These are phyloP conservation scores for Astraeus odoratus DNA, from an alignment of 768 basidiomycete genomes.

Conservation along the genomic window DNA sequence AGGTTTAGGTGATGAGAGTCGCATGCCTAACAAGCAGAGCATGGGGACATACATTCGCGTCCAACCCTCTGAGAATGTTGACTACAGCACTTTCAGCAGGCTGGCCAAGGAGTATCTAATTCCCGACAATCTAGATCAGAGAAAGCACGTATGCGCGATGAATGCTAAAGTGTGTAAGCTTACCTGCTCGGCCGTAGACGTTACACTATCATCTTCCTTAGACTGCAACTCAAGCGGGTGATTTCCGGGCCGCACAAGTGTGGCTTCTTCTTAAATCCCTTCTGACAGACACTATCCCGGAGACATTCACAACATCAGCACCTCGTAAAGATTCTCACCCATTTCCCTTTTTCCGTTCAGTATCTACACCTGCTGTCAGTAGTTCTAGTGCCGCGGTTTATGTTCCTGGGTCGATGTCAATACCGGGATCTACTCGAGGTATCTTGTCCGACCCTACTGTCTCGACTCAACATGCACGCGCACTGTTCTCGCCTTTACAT, in stretches of 20 bases:
- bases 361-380: conserved; percentile 36
- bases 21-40: conserved; percentile 46
- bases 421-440: conserved; percentile 19
- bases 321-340: conserved; percentile 11
- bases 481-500: conserved; percentile 11
- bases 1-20: conserved; percentile 50
- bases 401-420: conserved; percentile 9
- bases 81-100: conserved; percentile 37
- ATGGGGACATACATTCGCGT: conserved; percentile 42
- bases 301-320: conserved; percentile 21
- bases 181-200: neutral
- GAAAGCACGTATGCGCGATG: conserved; percentile 39
- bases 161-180: conserved; percentile 49
- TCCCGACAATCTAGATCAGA: conserved; percentile 30
- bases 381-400: conserved; percentile 3
- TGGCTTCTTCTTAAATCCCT: conserved; percentile 63
- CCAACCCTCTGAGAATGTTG: conserved; percentile 18
- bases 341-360: conserved; percentile 29
- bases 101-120: conserved; percentile 63
- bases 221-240: conserved; percentile 55
- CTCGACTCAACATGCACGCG: conserved; percentile 1
- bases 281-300: conserved; percentile 42
- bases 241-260: conserved; percentile 49
- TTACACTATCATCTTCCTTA: conserved; percentile 16
- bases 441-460: conserved; percentile 20